phyloP scores from a whole-genome alignment of 345 rosid genomes.

The Zanthoxylum bungeanum region DNA sequence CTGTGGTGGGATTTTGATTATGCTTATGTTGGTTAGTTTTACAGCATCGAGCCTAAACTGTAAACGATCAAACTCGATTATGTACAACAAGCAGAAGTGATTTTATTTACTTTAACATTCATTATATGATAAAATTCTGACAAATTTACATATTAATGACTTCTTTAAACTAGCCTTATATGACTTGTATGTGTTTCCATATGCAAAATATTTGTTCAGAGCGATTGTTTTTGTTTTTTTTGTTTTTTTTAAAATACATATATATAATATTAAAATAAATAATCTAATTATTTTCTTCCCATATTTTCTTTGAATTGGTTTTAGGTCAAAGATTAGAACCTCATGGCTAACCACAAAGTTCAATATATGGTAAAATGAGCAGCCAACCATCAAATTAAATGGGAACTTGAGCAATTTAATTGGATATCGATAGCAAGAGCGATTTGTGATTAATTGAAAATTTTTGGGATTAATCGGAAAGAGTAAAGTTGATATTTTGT shows the following conservation, averaged over 20 bases:
- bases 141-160: not conserved
- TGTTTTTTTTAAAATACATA: too few relatives aligned
- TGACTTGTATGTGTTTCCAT: too few relatives aligned
- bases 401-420: too few relatives aligned
- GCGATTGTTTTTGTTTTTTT: too few relatives aligned
- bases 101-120: not conserved
- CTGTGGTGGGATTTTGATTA: conserved; percentile 7
- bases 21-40: conserved; percentile 14
- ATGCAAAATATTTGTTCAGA: too few relatives aligned
- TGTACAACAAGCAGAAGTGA: conserved; percentile 15
- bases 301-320: not conserved
- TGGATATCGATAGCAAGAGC: too few relatives aligned
- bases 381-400: not conserved
- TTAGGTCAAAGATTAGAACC: not conserved
- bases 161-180: not conserved
- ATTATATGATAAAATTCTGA: not conserved
- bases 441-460: too few relatives aligned
- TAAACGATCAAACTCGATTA: conserved; percentile 26
- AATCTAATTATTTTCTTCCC: not conserved
- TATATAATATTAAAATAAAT: too few relatives aligned
- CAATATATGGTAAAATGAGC: not conserved
- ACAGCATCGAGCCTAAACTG: conserved; percentile 10
- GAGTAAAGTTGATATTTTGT: too few relatives aligned
- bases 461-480: too few relatives aligned
- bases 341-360: not conserved